Percentiles rank a stretch among this genome's conserved stretches.
Conservation (phyloP, 129 eudicot genomes). For the Escallonia rubra region DNA sequence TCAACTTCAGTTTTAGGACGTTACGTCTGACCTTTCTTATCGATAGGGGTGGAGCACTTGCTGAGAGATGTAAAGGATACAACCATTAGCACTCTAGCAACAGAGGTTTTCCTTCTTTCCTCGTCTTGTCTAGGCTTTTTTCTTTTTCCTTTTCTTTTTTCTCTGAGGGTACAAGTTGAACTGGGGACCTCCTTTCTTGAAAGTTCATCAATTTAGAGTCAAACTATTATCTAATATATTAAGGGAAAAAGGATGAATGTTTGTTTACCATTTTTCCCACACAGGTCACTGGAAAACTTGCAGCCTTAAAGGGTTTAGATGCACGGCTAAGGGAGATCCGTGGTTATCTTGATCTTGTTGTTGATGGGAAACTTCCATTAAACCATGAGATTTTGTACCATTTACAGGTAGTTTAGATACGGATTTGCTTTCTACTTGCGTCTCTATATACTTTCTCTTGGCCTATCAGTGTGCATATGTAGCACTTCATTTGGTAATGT, state of each 20-base stretch:
- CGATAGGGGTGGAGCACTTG: slow-evolving; percentile 95
- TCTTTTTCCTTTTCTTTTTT: not conserved
- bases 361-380: slow-evolving; percentile 83
- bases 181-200: too few relatives aligned
- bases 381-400: slow-evolving; percentile 94
- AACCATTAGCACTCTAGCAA: slow-evolving; percentile 96
- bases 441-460: too few relatives aligned
- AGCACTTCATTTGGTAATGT: too few relatives aligned
- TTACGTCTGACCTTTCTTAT: slow-evolving; percentile 3
- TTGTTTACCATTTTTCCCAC: slow-evolving; percentile 1
- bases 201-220: too few relatives aligned
- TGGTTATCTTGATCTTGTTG: slow-evolving; percentile 80
- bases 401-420: slow-evolving; percentile 56
- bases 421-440: not conserved
- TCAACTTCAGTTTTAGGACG: not conserved
- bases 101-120: slow-evolving; percentile 47
- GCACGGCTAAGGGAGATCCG: slow-evolving; percentile 87
- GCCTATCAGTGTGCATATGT: not conserved
- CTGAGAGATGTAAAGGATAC: slow-evolving; percentile 97
- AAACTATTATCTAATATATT: not conserved
- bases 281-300: slow-evolving; percentile 95
- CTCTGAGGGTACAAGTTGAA: not conserved
- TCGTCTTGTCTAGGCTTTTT: not conserved
- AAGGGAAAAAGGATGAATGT: not conserved
- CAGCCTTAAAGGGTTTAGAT: slow-evolving; percentile 92